phyloP scores from a whole-genome alignment of 1,284 basidiomycete genomes.

The Cystobasidium sp. region DNA sequence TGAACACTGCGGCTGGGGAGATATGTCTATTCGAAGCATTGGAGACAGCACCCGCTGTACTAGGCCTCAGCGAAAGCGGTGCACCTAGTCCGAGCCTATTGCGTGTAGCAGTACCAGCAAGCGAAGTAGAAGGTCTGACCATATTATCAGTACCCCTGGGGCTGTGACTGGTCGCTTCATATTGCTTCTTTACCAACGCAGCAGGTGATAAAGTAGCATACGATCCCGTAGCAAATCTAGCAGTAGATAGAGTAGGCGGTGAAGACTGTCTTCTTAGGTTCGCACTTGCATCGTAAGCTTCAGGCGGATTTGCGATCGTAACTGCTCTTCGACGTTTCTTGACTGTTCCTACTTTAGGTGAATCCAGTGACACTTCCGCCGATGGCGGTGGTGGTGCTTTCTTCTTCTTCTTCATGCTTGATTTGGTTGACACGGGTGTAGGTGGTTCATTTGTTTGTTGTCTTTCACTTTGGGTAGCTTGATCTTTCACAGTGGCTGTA shows the following conservation, averaged over 20 bases:
- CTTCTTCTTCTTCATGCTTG: not conserved
- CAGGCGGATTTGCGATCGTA: not conserved
- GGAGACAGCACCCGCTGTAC: not conserved
- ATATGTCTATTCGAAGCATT: not conserved
- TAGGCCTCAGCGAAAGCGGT: not conserved
- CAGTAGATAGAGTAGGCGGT: not conserved
- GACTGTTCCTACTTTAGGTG: conserved; percentile 3
- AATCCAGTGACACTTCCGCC: too few relatives aligned
- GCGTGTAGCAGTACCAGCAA: too few relatives aligned
- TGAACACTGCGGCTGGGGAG: not conserved
- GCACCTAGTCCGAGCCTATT: too few relatives aligned
- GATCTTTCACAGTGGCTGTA: too few relatives aligned
- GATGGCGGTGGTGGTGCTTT: not conserved
- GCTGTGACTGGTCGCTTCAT: not conserved
- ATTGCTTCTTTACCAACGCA: not conserved
- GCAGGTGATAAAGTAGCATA: conserved; percentile 6
- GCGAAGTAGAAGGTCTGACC: not conserved
- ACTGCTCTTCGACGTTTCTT: conserved; percentile 18
- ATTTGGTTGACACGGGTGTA: not conserved
- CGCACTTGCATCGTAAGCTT: not conserved
- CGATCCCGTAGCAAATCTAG: not conserved
- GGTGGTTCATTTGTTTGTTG: not conserved
- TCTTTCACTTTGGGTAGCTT: too few relatives aligned
- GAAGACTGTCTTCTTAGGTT: conserved; percentile 2
- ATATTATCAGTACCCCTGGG: not conserved